phyloP scores from a whole-genome alignment of 768 basidiomycete genomes.

The Lactifluus pinguis region DNA sequence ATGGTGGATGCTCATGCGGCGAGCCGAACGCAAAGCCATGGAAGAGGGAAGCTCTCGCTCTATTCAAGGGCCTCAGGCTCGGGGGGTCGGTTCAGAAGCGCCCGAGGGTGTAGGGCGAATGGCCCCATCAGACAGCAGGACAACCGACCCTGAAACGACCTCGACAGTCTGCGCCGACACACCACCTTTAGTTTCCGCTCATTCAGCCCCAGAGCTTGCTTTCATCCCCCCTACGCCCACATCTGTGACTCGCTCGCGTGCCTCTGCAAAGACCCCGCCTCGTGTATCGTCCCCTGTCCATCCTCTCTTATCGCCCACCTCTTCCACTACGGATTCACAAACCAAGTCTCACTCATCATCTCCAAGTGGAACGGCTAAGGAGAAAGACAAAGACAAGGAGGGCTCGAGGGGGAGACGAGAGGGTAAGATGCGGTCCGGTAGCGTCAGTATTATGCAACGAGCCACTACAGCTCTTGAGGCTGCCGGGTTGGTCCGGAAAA shows the following conservation, averaged over 20 bases:
- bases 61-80: background rate
- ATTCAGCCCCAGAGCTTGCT: slow-evolving; percentile 51
- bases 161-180: slow-evolving; percentile 13
- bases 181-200: slow-evolving; percentile 26
- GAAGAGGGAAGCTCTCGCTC: slow-evolving; percentile 26
- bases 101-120: slow-evolving; percentile 18
- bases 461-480: slow-evolving; percentile 88
- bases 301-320: slow-evolving; percentile 44
- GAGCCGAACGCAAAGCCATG: slow-evolving; percentile 52
- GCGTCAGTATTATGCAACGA: slow-evolving; percentile 93
- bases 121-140: background rate
- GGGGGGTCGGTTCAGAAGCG: slow-evolving; percentile 17
- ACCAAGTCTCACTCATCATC: slow-evolving; percentile 59
- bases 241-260: slow-evolving; percentile 28
- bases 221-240: slow-evolving; percentile 77
- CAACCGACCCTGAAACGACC: slow-evolving; percentile 9
- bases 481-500: slow-evolving; percentile 75
- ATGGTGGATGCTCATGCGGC: slow-evolving; percentile 95
- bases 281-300: slow-evolving; percentile 30
- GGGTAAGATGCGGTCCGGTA: slow-evolving; percentile 68
- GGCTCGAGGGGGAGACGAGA: slow-evolving; percentile 43
- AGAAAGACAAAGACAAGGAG: slow-evolving; percentile 40
- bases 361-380: slow-evolving; percentile 52
- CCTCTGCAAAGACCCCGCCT: slow-evolving; percentile 44
- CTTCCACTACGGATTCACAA: slow-evolving; percentile 43